These are phyloP conservation scores for Pichia sp. DNA, from an alignment of 1,139 yeast genomes.

Conservation along the genomic window DNA sequence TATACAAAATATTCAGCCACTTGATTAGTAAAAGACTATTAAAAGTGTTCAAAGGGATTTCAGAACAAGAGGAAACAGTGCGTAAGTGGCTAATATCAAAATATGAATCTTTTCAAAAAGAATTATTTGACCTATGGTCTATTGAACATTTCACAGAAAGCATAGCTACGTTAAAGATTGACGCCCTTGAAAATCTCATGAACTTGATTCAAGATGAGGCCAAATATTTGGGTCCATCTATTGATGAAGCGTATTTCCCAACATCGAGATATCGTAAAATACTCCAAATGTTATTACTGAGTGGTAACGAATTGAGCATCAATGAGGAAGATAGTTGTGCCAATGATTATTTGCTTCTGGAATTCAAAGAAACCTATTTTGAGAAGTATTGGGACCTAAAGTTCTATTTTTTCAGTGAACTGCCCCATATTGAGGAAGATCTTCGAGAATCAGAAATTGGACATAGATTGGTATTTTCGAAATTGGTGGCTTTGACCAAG, in stretches of 20 bases:
- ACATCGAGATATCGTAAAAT: constrained; percentile 48
- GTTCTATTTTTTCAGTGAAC: constrained; percentile 53
- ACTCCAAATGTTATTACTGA: constrained; percentile 40
- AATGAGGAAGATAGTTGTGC: constrained; percentile 44
- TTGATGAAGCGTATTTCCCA: constrained; percentile 60
- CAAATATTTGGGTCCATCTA: constrained; percentile 45
- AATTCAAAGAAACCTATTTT: constrained; percentile 56
- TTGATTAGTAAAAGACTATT: constrained; percentile 34
- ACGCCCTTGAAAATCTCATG: constrained; percentile 59
- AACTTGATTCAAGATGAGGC: constrained; percentile 63
- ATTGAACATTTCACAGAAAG: constrained; percentile 30
- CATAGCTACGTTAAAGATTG: constrained; percentile 48
- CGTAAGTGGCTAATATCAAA: constrained; percentile 61
- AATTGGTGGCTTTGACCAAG: constrained; percentile 39
- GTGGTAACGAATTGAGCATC: constrained; percentile 36
- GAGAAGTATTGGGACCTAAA: constrained; percentile 60
- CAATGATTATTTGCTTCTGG: constrained; percentile 52
- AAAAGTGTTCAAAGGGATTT: constrained; percentile 35
- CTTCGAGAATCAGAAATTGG: constrained; percentile 13
- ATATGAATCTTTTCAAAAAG: constrained; percentile 52
- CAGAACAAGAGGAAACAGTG: constrained; percentile 43
- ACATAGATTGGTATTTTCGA: constrained; percentile 36
- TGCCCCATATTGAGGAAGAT: constrained; percentile 22
- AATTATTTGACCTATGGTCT: constrained; percentile 40
- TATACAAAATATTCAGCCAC: constrained; percentile 55